Evolutionary conservation across 2,329 filamentous ascomycete genomes (phyloP), one percentile per base, ranked within the genome.

Genomic region (Aspergillus neoniger): DNA sequence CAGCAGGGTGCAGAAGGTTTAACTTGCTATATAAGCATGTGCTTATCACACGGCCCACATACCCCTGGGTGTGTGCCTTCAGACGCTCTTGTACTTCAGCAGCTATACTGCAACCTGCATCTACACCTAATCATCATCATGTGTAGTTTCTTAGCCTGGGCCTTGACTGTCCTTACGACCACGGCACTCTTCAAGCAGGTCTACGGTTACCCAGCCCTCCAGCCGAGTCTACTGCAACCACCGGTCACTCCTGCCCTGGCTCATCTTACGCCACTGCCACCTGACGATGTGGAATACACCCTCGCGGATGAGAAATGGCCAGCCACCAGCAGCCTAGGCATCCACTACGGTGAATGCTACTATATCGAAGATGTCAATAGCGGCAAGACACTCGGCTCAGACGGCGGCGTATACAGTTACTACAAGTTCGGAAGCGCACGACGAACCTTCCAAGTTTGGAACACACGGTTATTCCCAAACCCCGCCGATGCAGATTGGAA

Each of bases 391-490:
- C 39, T 48, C 8, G 53, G 53, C 23, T 47, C 53, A 1, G 53
- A 55, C 10, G 53, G 53, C 14, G 41, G 53, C 2, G 41, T 47
- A 6, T 55, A 55, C 41, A 55, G 53, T 21, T 55, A 55, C 53
- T 55, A 55, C 25, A 55, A 36, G n/a, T 55, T 55, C 17, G 53
- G 53, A 17, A 47, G 53, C 28, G 44, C 39, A 5, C 41, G 19
- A 17, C 39, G 39, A 15, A 30, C 28, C 52, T 55, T 55, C 23
- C 52, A 55, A 9, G 39, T 44, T 0, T 55, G 39, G 52, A 23
- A 44, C 10, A 39, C 52, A 7, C 39, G 52, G 21, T 38, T 23
- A 5, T 44, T 44, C 7, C 36, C 52, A 30, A 30, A 1, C 39
- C 12, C 6, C 39, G 4, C n/a, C 3, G 39, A 19, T 15, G 10